phyloP scores from a whole-genome alignment of 805 yeast species.

The Pichia manshurica region DNA sequence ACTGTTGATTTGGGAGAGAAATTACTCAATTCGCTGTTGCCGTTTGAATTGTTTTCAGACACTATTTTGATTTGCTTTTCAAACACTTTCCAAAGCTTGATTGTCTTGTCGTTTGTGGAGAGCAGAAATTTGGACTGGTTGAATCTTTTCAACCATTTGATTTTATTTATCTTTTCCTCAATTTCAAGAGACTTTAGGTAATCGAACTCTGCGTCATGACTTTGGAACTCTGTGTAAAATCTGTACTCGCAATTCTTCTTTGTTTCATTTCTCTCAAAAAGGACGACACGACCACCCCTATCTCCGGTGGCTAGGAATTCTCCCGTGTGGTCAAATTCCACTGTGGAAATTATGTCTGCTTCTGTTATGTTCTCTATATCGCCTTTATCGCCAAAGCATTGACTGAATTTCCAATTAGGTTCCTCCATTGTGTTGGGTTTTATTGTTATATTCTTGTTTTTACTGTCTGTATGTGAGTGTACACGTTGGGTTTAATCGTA shows the following conservation, averaged over 20 bases:
- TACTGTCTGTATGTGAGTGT: no score
- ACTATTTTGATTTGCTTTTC: conserved; percentile 91
- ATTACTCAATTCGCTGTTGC: background rate
- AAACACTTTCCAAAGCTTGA: conserved; percentile 93
- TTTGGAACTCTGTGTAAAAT: conserved; percentile 94
- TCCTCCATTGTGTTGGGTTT: conserved; percentile 20
- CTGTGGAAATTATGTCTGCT: conserved; percentile 95
- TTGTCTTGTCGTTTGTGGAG: conserved; percentile 96
- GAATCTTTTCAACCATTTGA: conserved; percentile 88
- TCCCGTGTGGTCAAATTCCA: conserved; percentile 93
- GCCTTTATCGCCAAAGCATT: conserved; percentile 98
- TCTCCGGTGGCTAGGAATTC: conserved; percentile 97
- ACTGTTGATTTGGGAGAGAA: conserved; percentile 12
- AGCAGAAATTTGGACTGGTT: conserved; percentile 87
- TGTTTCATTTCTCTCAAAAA: conserved; percentile 80
- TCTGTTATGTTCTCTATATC: conserved; percentile 93
- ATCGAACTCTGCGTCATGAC: conserved; percentile 98
- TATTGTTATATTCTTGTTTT: no score
- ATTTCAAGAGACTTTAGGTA: conserved; percentile 92
- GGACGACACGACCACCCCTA: conserved; percentile 95
- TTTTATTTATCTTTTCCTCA: conserved; percentile 96
- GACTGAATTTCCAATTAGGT: conserved; percentile 76
- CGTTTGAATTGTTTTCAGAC: conserved; percentile 78
- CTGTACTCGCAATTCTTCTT: conserved; percentile 86
- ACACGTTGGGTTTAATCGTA: no score